Base-by-base conservation (phyloP, 768 basidiomycete genomes). In the Rhodotorula kratochvilovae region DNA sequence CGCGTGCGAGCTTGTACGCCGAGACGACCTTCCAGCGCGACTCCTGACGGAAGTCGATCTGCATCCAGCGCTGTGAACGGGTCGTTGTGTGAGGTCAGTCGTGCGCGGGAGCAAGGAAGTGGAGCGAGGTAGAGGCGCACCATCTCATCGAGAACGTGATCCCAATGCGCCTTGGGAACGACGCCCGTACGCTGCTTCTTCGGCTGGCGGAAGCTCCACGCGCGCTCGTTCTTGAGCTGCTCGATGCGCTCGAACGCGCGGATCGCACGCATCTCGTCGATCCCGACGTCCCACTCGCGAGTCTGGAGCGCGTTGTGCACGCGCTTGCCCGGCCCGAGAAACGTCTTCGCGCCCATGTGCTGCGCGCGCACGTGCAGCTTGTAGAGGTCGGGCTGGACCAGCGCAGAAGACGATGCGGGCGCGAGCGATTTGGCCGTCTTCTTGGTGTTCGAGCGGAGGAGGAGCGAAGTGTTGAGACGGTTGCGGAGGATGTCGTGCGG, bases 111-210 rank as follows among this genome's bases (percentile, higher is more conserved):
- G 29, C 56, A 13, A 56, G 36, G 29, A 35, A 23, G 21, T 3
- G 58, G 31, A n/a, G n/a, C n/a, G 55, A 46, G 36, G n/a, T 48
- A 48, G 82, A n/a, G n/a, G n/a, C n/a, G 76, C 65, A 91, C 92
- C 92, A 97, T 92, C 81, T 99, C 96, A 71, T 98, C 95, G 80
- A 99, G 81, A 45, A 99, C 83, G 80, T 93, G 90, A 79, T 98
- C 96, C 92, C 92, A 94, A 78, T 97, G 92, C 1, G 89, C 87
- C 81, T 94, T 96, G 5, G 83, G 82, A 2, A 88, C 87, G 31
- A 88, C 87, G 27, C 92, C 84, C 39, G 87, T 89, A 68, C 90
- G 85, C 78, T 94, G 91, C 80, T 93, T 95, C 81, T 95, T 97
- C 17, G 93, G 92, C 78, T 99, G 96, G 63, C 95, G 83, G 76